Base-by-base conservation (phyloP, 306 rosid genomes). In the Cicer cuneatum region DNA sequence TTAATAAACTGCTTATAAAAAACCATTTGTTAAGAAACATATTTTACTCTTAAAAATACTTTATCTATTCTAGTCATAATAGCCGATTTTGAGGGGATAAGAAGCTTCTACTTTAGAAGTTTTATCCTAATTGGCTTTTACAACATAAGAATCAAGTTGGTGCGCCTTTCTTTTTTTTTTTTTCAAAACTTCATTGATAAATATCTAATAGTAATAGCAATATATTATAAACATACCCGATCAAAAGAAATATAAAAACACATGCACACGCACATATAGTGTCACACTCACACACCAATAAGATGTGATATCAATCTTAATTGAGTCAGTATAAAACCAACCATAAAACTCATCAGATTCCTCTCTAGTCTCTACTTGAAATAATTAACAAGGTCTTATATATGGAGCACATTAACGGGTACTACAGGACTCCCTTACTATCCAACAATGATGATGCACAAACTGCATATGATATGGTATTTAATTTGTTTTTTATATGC, bases 361-460 rank as follows among this genome's bases (percentile, higher is more conserved):
- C 48, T 15, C 75, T 62, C 46, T 14, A 13, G 61, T 54, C 14
- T 67, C 45, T 8, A 33, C 21, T 65, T 63, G 69, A 63, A 63
- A 40, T 29, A 29, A 29, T 29, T 4, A 29, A 29, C 35, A 4
- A 29, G 35, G 33, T 39, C 16, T 7, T 61, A 33, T 33, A 59
- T 8, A 64, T 71, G 66, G 53, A 6, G 5, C 53, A 72, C 43
- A 24, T 3, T 24, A 72, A 58, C 16, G 3, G 16, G 15, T 69
- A 69, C 51, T 60, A 69, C 12, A 19, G 74, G 42, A 24, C 18
- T 41, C 56, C 42, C 15, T 56, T 29, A 2, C 3, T 13, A 56
- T 41, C 56, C 66, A 56, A 71, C 21, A 41, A 63, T 39, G 53
- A 40, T 51, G 65, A 74, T 62, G 40, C 62, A 48, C 78, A 57